These are phyloP conservation scores for Aspergillus incahuasiensis DNA, from an alignment of 495 filamentous ascomycete genomes.

Conservation along the genomic window DNA sequence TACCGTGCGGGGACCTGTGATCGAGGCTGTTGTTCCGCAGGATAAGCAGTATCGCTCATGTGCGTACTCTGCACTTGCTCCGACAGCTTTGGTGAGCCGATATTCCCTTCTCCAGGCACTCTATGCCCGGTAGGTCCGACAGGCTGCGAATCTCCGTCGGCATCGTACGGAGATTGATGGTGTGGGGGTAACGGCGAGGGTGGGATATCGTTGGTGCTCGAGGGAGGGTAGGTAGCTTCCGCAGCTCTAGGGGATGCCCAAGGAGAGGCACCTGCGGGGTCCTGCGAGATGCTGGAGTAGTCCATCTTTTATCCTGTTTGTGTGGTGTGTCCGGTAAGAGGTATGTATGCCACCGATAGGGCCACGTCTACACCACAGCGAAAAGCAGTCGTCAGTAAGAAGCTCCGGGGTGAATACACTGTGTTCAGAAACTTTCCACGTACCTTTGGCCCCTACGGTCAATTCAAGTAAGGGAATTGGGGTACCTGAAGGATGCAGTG, in stretches of 20 bases:
- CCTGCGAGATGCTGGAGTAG: constrained; percentile 71
- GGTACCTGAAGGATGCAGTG: background rate
- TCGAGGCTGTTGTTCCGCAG: constrained; percentile 46
- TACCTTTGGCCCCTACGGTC: constrained; percentile 9
- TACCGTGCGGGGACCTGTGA: constrained; percentile 46
- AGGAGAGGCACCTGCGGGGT: constrained; percentile 66
- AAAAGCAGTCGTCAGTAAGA: constrained; percentile 10
- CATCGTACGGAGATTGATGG: constrained; percentile 40
- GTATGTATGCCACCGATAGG: constrained; percentile 19
- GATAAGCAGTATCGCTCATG: constrained; percentile 35
- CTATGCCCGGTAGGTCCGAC: constrained; percentile 14
- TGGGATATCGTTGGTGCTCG: constrained; percentile 47
- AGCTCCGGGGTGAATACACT: background rate
- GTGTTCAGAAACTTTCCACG: no score
- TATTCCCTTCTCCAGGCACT: constrained; percentile 9
- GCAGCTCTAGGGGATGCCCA: constrained; percentile 74
- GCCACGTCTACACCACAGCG: constrained; percentile 19
- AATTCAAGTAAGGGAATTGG: constrained; percentile 3
- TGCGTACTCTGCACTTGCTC: constrained; percentile 42
- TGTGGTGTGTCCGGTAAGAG: constrained; percentile 13
- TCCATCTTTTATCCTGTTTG: constrained; percentile 57
- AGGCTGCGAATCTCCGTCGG: constrained; percentile 25
- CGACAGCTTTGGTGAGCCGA: constrained; percentile 38
- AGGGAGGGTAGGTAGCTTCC: constrained; percentile 49
- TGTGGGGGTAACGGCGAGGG: constrained; percentile 49